Evolutionary conservation across 1,139 yeast species (phyloP), one percentile per base, ranked within the genome.

Genomic region (Suhomyces ambrosiae): DNA sequence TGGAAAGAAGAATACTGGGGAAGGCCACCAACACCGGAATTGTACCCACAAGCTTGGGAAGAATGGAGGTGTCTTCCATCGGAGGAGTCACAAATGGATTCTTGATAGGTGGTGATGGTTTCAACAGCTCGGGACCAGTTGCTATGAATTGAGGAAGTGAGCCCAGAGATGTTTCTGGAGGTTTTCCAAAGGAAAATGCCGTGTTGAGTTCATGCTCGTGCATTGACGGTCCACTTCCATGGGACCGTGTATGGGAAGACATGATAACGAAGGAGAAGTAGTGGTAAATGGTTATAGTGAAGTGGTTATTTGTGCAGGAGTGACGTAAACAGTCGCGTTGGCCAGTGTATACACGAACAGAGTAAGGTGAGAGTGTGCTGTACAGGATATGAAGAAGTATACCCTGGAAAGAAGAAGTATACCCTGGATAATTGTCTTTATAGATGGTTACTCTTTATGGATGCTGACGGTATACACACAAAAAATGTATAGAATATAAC

Each of bases 21-120:
- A 57, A 51, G 4, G 65, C 62, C 26, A 56, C 52, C 19, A 63
- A 46, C 11, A 60, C 53, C 1, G 67, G 67, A 27, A 62, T 47
- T 2, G 65, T 57, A n/a, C 56, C 54, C 32, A 59, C 31, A 22
- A 57, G 39, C 27, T 41, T 39, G 22, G 37, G 33, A 24, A 44
- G 31, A 6, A 35, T 12, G 9, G 42, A 18, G 15, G 18, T 15
- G 13, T 17, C 23, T 13, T 27, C 32, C 13, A 11, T 7, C 18
- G 23, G 23, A 7, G 16, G 18, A 12, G 32, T 19, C 12, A 35
- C 15, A 18, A 35, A 35, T n/a, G 33, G 39, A 19, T 36, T 32
- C n/a, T 32, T 33, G 17, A 22, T 33, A 15, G n/a, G n/a, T n/a
- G n/a, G n/a, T 27, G 29, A 24, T 17, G 13, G 17, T 13, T 11